phyloP scores from a whole-genome alignment of 2,329 filamentous ascomycete genomes.

The Sclerotinia nivalis region DNA sequence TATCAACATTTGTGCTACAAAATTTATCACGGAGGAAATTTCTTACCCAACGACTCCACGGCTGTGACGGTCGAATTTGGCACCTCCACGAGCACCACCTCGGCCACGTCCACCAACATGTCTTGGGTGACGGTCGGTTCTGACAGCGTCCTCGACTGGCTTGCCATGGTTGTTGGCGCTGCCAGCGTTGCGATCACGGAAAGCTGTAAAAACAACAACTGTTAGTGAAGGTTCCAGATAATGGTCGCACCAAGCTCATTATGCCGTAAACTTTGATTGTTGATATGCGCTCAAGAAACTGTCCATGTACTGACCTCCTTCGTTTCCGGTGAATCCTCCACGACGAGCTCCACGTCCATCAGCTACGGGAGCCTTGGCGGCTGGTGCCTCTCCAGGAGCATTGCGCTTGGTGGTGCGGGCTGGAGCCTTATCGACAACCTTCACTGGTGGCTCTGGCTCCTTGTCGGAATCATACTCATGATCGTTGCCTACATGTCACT shows the following conservation, averaged over 20 bases:
- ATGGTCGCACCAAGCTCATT: background rate
- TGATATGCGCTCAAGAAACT: background rate
- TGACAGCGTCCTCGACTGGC: constrained; percentile 68
- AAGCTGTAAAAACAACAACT: constrained; percentile 57
- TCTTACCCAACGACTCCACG: constrained; percentile 39
- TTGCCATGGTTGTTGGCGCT: constrained; percentile 79
- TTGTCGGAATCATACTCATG: constrained; percentile 68
- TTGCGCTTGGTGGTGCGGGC: constrained; percentile 80
- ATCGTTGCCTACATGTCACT: constrained; percentile 52
- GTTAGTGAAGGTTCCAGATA: constrained; percentile 19
- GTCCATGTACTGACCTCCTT: constrained; percentile 73
- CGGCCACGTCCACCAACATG: constrained; percentile 63
- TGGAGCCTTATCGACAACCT: constrained; percentile 82
- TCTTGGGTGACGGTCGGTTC: constrained; percentile 53
- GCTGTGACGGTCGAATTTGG: constrained; percentile 44
- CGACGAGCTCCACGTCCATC: constrained; percentile 43
- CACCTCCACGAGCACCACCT: constrained; percentile 40
- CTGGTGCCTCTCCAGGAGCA: constrained; percentile 71
- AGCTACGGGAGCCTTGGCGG: constrained; percentile 38
- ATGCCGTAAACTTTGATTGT: background rate
- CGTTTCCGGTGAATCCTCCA: constrained; percentile 70
- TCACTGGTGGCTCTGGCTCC: constrained; percentile 74
- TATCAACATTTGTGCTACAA: background rate
- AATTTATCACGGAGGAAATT: background rate
- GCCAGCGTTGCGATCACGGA: constrained; percentile 85